phyloP scores from a whole-genome alignment of 768 basidiomycete genomes.

The Dioszegia crocea region DNA sequence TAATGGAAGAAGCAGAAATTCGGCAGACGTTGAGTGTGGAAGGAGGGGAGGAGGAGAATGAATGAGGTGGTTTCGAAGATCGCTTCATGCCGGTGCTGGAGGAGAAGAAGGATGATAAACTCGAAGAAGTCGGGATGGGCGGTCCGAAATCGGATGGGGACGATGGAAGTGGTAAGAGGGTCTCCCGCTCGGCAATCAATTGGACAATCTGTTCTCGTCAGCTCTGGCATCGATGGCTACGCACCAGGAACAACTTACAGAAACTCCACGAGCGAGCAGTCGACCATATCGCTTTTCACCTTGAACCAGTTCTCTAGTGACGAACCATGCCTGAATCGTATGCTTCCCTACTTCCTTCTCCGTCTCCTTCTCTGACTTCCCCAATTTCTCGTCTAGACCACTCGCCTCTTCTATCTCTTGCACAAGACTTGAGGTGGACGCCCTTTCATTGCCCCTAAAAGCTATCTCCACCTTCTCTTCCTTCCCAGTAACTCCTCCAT shows the following conservation, averaged over 20 bases:
- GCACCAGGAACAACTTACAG: conserved; percentile 15
- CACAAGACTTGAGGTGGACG: too few relatives aligned
- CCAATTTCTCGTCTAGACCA: too few relatives aligned
- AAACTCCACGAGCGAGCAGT: conserved; percentile 28
- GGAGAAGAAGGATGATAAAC: not conserved
- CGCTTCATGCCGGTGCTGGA: not conserved
- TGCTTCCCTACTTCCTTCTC: not conserved
- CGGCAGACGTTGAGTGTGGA: not conserved
- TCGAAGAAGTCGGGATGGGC: not conserved
- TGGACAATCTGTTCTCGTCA: conserved; percentile 11
- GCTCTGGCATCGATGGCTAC: not conserved
- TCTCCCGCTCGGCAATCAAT: not conserved
- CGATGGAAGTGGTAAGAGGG: too few relatives aligned
- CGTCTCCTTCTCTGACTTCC: not conserved
- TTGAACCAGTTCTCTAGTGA: conserved; percentile 37
- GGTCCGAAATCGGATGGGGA: not conserved
- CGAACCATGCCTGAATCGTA: conserved; percentile 31
- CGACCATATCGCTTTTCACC: conserved; percentile 36
- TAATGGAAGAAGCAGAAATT: too few relatives aligned
- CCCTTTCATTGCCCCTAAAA: too few relatives aligned
- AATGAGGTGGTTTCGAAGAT: not conserved
- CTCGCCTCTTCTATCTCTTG: too few relatives aligned
- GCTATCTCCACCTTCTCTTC: too few relatives aligned
- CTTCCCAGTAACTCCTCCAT: too few relatives aligned
- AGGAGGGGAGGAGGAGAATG: not conserved